Evolutionary conservation across 345 rosid genomes (phyloP).

Genomic region (Eucalyptus cloeziana): DNA sequence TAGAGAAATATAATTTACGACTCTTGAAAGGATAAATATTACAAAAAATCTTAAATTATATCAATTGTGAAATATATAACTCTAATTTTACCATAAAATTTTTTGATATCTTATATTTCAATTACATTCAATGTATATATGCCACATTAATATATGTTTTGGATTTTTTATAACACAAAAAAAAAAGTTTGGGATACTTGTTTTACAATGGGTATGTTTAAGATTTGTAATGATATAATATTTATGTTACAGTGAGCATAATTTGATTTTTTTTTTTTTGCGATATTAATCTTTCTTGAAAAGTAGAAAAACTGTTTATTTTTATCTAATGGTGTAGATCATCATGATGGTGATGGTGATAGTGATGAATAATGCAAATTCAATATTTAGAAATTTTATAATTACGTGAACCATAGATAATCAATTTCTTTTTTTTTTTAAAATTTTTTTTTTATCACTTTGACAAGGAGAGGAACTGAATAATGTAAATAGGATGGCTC

Average conservation of each 20-base stretch:
- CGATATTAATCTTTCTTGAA: too few relatives aligned
- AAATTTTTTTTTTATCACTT: neutral
- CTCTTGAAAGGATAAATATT: neutral
- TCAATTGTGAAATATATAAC: accelerated
- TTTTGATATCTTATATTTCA: too few relatives aligned
- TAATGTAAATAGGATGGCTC: neutral
- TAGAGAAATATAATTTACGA: neutral
- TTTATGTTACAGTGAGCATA: accelerated
- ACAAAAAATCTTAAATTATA: neutral
- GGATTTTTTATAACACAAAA: neutral
- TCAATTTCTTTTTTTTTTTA: neutral
- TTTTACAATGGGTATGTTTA: too few relatives aligned
- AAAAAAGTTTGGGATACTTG: too few relatives aligned
- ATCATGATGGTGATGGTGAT: neutral
- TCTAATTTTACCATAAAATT: too few relatives aligned
- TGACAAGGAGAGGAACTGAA: neutral
- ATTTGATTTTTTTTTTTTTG: too few relatives aligned
- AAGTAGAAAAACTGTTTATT: neutral
- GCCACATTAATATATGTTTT: neutral
- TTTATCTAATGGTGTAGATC: neutral
- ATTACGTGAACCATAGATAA: neutral
- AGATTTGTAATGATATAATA: too few relatives aligned
- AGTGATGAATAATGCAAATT: neutral
- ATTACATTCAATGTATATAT: too few relatives aligned
- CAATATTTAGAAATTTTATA: neutral